phyloP scores from a whole-genome alignment of 345 rosid genomes.

The Hibiscus tridactylites region DNA sequence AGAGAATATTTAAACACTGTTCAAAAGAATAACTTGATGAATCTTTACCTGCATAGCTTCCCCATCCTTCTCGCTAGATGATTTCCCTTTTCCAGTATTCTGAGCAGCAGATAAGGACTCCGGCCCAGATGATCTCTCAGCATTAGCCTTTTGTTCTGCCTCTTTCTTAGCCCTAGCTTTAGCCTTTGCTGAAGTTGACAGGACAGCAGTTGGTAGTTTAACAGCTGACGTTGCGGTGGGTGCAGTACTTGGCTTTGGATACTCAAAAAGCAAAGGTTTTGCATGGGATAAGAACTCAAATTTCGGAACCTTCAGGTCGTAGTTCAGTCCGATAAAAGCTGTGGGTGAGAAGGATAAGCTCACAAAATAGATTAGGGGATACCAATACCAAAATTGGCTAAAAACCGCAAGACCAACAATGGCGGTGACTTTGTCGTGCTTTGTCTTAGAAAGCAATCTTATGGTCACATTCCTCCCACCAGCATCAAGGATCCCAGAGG shows the following conservation, averaged over 20 bases:
- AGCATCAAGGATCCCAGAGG: constrained; percentile 96
- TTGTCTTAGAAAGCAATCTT: constrained; percentile 87
- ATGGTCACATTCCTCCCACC: constrained; percentile 99
- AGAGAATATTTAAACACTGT: background rate
- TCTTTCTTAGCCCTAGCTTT: constrained; percentile 18
- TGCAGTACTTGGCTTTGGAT: constrained; percentile 87
- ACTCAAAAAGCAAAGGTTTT: constrained; percentile 89
- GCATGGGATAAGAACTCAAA: constrained; percentile 79
- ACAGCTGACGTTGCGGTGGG: constrained; percentile 73
- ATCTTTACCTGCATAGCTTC: background rate
- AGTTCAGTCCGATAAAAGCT: constrained; percentile 86
- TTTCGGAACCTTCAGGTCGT: constrained; percentile 56
- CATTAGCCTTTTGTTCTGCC: constrained; percentile 76
- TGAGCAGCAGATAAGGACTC: background rate
- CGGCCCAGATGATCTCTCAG: constrained; percentile 30
- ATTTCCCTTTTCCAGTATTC: background rate
- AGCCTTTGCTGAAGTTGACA: constrained; percentile 35
- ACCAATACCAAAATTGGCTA: constrained; percentile 99
- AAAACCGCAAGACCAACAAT: constrained; percentile 96
- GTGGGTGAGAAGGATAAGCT: constrained; percentile 96
- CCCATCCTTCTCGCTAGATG: background rate
- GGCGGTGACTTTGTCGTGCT: constrained; percentile 90
- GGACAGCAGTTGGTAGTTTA: constrained; percentile 89
- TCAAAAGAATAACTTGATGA: background rate
- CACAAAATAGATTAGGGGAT: constrained; percentile 93